Evolutionary conservation across 352 stramenopile genomes (phyloP), one percentile per base, ranked within the genome.

Genomic region (Globisporangium emineosum): DNA sequence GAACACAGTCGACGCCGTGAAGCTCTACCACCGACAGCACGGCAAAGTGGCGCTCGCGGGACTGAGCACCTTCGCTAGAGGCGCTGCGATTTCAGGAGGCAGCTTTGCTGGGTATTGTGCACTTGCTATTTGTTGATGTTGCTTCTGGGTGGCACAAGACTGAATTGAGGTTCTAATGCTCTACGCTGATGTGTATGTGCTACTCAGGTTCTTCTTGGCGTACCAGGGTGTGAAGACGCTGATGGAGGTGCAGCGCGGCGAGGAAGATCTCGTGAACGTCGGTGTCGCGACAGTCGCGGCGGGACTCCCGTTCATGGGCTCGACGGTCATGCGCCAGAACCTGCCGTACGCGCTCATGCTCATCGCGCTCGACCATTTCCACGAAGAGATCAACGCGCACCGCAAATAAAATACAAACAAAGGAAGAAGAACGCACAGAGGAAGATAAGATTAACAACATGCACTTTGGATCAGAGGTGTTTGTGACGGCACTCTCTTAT

Each of bases 201-300:
- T 5, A 12, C 27, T 57, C 53, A 91, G 81, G 9, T 93, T 93
- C 65, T 93, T 93, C 78, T 75, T 88, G 30, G 62, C 76, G 57
- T 93, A 91, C 67, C 84, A 88, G 60, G 84, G 84, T 33, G 69
- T 89, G 25, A 91, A 91, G 75, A 90, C 82, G 42, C 76, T 79
- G 30, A 61, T 93, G 47, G 72, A 89, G 47, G 78, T 80, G 19
- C 77, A 90, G 61, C 74, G 83, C 7, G 67, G 68, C 2, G 65
- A 82, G 21, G 78, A 91, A 23, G 81, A 93, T 60, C 47, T 91
- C 55, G 54, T 79, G 21, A 82, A 81, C 65, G 76, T 83, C 19
- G 81, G 72, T 47, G 77, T 89, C n/a, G 79, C 82, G 7, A 85
- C 73, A 0, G 47, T 84, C 9, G 65, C 68, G 3, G 81, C 80